Evolutionary conservation across 352 stramenopile genomes (phyloP), one percentile per base, ranked within the genome.

Genomic region (Albugo laibachii): DNA sequence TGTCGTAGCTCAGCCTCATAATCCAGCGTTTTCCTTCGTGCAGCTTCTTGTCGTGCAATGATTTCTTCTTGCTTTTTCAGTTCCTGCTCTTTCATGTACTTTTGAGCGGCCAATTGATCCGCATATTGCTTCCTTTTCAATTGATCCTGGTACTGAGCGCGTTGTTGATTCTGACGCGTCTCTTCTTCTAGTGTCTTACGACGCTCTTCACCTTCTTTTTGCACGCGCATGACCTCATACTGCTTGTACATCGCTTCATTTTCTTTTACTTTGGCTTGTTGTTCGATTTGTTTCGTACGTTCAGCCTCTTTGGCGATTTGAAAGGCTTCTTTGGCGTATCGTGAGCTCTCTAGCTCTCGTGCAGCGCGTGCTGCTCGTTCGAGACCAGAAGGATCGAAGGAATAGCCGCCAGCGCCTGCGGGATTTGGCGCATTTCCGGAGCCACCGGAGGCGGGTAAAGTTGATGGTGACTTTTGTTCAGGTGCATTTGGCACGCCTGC

Each of bases 21-120:
- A 61, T 98, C 92, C 39, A 97, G 76, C 15, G 94, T 99, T 69
- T 98, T 96, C 43, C 94, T 83, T 56, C 93, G 71, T 60, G 97
- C 95, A 15, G 83, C 77, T 70, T 99, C 94, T 59, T 97, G 89
- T 42, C 91, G 76, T 50, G 80, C 75, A 3, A 96, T 76, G 65
- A 96, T 96, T 72, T 99, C 94, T 69, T 98, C 95, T 69, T 98
- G 89, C 62, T 97, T 98, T 72, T 97, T 95, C 18, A 97, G 62
- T 71, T 98, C 89, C 62, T 97, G 92, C 58, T 96, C 89, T 53
- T 92, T 89, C 73, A 91, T 89, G 57, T 87, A 82, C 66, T 96
- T 97, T 61, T 97, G 91, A 20, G 92, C 92, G 31, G 94, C 86
- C 20, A 97, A 61, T 67, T 97, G 92, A 57, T 99, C 93, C 1